Evolutionary conservation across 768 basidiomycete genomes (phyloP).

Genomic region (Hypholoma sublateritium): DNA sequence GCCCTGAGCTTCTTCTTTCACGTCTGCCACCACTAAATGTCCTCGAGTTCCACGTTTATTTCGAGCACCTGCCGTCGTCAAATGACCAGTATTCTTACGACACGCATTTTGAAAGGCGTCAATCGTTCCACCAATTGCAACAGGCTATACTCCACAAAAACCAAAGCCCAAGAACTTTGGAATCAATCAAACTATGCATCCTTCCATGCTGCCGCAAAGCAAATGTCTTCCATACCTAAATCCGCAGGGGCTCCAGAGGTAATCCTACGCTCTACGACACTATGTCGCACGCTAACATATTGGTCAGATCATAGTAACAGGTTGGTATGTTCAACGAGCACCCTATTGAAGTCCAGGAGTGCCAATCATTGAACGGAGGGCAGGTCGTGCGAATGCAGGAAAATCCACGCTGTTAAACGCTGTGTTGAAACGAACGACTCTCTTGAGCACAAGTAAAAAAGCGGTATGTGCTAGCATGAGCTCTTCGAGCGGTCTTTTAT

Average conservation of each 20-base stretch:
- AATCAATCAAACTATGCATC: slow-evolving; percentile 1
- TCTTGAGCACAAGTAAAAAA: slow-evolving; percentile 68
- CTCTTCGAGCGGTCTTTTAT: background rate
- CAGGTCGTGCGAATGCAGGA: slow-evolving; percentile 78
- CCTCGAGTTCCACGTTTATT: no score
- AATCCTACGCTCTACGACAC: background rate
- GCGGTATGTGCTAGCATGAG: slow-evolving; percentile 45
- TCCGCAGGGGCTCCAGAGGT: slow-evolving; percentile 46
- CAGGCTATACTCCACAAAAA: background rate
- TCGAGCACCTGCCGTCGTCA: background rate
- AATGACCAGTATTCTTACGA: background rate
- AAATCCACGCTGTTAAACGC: slow-evolving; percentile 77
- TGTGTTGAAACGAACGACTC: slow-evolving; percentile 53
- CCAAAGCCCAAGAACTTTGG: slow-evolving; percentile 3
- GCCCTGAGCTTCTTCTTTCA: background rate
- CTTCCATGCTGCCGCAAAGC: slow-evolving; percentile 39
- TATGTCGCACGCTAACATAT: background rate
- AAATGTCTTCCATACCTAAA: slow-evolving; percentile 36
- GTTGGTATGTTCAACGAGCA: slow-evolving; percentile 18
- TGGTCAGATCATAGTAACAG: slow-evolving; percentile 44
- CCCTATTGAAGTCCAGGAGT: no score
- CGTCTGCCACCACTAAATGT: background rate
- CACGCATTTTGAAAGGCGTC: background rate
- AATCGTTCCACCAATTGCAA: background rate
- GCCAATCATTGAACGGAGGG: background rate